phyloP scores from a whole-genome alignment of 257 asterid genomes.

The Rubia yunnanensis region DNA sequence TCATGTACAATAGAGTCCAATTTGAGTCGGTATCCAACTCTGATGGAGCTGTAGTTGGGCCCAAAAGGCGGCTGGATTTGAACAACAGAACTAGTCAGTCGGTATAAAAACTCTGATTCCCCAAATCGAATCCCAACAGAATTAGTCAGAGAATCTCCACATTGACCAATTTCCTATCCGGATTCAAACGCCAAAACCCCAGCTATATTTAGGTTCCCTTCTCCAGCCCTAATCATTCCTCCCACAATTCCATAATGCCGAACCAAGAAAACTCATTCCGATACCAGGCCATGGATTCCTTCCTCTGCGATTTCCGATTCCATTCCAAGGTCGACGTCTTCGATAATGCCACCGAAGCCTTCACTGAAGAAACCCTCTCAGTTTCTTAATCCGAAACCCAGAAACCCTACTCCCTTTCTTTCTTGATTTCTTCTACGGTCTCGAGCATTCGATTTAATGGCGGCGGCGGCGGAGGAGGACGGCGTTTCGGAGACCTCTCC shows the following conservation, averaged over 20 bases:
- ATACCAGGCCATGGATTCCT: background rate
- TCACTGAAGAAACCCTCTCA: background rate
- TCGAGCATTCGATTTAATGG: background rate
- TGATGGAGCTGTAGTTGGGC: no score
- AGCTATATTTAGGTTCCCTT: background rate
- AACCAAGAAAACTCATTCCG: background rate
- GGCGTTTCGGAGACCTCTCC: conserved; percentile 17
- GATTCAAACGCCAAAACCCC: background rate
- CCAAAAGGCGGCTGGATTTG: background rate
- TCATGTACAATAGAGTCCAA: no score
- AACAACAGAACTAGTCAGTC: no score
- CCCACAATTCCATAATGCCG: background rate
- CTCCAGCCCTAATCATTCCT: background rate
- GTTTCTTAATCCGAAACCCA: background rate
- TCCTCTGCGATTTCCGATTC: conserved; percentile 8
- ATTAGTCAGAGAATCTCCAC: background rate
- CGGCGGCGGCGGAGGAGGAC: background rate
- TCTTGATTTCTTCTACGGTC: background rate
- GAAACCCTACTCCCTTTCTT: background rate
- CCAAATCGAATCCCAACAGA: background rate
- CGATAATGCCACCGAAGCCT: conserved; percentile 8
- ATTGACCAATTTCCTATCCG: background rate
- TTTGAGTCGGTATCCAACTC: no score
- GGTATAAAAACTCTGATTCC: background rate
- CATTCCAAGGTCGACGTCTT: conserved; percentile 4